phyloP scores from a whole-genome alignment of 2,329 filamentous ascomycete genomes.

The Zelopaecilomyces penicillatus region DNA sequence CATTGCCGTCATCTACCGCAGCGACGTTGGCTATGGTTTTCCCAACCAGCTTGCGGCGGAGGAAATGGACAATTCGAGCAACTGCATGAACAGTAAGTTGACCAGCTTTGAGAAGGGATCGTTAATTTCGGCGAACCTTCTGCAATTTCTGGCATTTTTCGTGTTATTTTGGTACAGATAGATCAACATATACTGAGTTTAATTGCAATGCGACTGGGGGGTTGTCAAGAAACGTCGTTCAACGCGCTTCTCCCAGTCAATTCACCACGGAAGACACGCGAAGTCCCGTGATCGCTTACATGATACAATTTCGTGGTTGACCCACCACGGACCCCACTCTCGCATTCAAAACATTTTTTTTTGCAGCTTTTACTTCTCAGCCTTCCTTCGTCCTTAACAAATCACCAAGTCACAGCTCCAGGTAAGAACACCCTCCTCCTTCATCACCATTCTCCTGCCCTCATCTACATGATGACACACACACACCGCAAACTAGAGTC shows the following conservation, averaged over 20 bases:
- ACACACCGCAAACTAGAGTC: constrained; percentile 94
- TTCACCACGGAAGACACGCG: constrained; percentile 16
- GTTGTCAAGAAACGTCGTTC: background rate
- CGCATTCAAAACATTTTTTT: constrained; percentile 9
- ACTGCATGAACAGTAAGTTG: constrained; percentile 36
- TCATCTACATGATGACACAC: constrained; percentile 64
- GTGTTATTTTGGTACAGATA: background rate
- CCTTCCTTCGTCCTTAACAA: constrained; percentile 4
- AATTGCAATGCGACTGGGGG: too few species aligned
- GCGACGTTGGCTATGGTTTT: constrained; percentile 65
- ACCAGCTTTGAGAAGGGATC: background rate
- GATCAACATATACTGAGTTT: background rate
- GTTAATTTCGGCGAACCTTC: constrained; percentile 34
- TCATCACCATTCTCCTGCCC: constrained; percentile 4
- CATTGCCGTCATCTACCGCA: constrained; percentile 69
- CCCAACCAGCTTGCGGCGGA: constrained; percentile 75
- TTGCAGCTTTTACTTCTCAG: constrained; percentile 5
- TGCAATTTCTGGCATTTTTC: constrained; percentile 53
- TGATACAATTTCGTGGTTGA: constrained; percentile 8
- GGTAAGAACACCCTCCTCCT: constrained; percentile 9
- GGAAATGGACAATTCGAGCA: constrained; percentile 76
- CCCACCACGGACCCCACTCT: constrained; percentile 13
- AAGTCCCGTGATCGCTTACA: constrained; percentile 22
- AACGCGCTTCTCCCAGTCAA: background rate
- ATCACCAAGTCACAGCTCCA: constrained; percentile 2